Percentiles rank a stretch among this genome's conserved stretches.
Conservation (phyloP, 2,329 filamentous ascomycete species). For the Arthrobotrys musiformis region DNA sequence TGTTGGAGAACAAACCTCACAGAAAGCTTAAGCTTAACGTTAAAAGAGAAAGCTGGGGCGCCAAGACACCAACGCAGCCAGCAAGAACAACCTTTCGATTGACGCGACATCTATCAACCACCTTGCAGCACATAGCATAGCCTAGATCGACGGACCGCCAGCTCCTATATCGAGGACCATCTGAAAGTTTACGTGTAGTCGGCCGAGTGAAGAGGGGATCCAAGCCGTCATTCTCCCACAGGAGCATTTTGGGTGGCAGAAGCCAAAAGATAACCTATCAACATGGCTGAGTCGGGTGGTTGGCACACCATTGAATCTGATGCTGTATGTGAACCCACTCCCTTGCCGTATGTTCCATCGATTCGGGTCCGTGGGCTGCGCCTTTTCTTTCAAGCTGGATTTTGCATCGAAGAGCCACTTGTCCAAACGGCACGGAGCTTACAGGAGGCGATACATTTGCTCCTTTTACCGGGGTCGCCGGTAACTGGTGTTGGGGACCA, state of each 20-base stretch:
- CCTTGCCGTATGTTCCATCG: constrained; percentile 26
- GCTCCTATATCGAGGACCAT: constrained; percentile 12
- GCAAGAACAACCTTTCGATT: constrained; percentile 34
- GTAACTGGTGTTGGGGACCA: constrained; percentile 1
- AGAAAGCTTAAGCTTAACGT: constrained; percentile 23
- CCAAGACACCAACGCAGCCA: constrained; percentile 31
- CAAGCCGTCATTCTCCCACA: neutral
- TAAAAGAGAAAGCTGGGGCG: constrained; percentile 15
- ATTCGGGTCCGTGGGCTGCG: constrained; percentile 34
- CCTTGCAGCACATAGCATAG: neutral
- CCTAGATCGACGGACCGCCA: constrained; percentile 22
- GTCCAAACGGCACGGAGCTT: constrained; percentile 43
- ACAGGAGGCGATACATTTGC: constrained; percentile 15
- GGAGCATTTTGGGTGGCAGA: constrained; percentile 18
- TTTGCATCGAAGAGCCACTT: constrained; percentile 12
- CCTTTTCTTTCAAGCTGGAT: constrained; percentile 22
- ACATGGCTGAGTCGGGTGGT: constrained; percentile 71
- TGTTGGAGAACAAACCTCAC: constrained; percentile 9
- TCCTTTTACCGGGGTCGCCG: constrained; percentile 7
- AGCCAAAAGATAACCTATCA: constrained; percentile 13
- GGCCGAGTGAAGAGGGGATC: constrained; percentile 25
- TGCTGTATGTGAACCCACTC: constrained; percentile 65
- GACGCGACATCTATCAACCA: constrained; percentile 24
- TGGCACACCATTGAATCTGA: constrained; percentile 99
- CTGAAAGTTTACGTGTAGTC: constrained; percentile 6